These are phyloP conservation scores for Peronospora belbahrii DNA, from an alignment of 352 stramenopile genomes.

Conservation along the genomic window DNA sequence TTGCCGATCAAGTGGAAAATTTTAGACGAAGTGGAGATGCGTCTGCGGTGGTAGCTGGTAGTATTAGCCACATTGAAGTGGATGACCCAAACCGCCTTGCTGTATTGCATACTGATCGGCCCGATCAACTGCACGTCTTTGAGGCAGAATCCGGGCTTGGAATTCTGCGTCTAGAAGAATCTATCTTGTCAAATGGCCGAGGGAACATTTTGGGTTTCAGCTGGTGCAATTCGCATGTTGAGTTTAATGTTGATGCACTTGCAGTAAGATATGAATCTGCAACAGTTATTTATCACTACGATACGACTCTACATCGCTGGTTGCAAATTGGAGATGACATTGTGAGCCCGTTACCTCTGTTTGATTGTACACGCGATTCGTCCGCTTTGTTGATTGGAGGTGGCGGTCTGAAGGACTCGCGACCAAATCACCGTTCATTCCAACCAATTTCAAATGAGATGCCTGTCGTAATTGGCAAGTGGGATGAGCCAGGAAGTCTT, in stretches of 20 bases:
- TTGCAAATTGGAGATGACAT: slow-evolving; percentile 57
- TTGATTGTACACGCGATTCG: slow-evolving; percentile 78
- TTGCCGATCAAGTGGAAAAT: slow-evolving; percentile 8
- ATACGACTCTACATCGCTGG: slow-evolving; percentile 51
- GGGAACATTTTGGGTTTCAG: slow-evolving; percentile 61
- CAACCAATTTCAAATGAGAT: slow-evolving; percentile 58
- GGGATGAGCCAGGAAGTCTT: slow-evolving; percentile 66
- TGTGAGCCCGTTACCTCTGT: slow-evolving; percentile 40
- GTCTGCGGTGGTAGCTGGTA: background rate
- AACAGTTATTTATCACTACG: slow-evolving; percentile 78
- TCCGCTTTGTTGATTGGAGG: slow-evolving; percentile 70
- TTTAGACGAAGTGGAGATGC: slow-evolving; percentile 5
- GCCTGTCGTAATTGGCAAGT: slow-evolving; percentile 69
- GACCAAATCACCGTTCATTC: slow-evolving; percentile 4
- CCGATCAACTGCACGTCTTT: slow-evolving; percentile 55
- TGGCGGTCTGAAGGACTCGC: slow-evolving; percentile 26
- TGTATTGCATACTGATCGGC: slow-evolving; percentile 41
- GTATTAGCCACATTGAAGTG: slow-evolving; percentile 72
- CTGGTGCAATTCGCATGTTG: slow-evolving; percentile 75
- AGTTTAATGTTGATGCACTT: slow-evolving; percentile 78
- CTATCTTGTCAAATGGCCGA: slow-evolving; percentile 43
- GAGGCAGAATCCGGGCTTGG: slow-evolving; percentile 76
- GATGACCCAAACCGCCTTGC: slow-evolving; percentile 79
- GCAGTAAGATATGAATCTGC: slow-evolving; percentile 60
- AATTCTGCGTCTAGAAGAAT: slow-evolving; percentile 66